A percentile compares a stretch with the other conserved stretches of the same genome.
These are phyloP conservation scores for Picea mariana DNA, from an alignment of 83 land plant species.

Conservation along the genomic window DNA sequence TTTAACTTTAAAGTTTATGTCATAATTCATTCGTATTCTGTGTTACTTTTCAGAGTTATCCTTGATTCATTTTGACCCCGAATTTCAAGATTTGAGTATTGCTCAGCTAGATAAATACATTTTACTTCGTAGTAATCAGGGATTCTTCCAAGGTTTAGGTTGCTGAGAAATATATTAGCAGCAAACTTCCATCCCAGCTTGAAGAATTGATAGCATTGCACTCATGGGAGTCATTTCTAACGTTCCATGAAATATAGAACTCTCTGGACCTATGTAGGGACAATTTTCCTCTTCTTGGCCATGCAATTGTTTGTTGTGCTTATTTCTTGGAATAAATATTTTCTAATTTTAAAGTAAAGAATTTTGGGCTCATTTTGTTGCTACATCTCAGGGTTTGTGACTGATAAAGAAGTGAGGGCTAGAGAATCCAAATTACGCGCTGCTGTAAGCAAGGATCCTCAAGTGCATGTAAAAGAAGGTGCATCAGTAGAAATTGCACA, in stretches of 20 bases:
- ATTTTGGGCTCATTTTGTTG: not conserved
- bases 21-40: not conserved
- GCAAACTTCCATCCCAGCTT: not conserved
- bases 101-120: not conserved
- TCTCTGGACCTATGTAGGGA: no score
- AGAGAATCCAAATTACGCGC: constrained; percentile 60
- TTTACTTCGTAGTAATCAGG: not conserved
- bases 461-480: constrained; percentile 52
- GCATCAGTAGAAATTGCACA: constrained; percentile 82
- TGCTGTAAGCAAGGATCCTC: constrained; percentile 51
- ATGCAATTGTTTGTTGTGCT: not conserved
- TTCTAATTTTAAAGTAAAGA: not conserved
- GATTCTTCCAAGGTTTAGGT: not conserved
- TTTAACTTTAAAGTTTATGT: not conserved
- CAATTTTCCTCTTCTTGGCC: not conserved
- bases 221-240: not conserved
- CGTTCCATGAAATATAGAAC: no score
- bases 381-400: constrained; percentile 64
- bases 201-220: not conserved
- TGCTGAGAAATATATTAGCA: not conserved
- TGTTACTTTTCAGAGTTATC: not conserved
- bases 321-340: not conserved
- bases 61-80: not conserved
- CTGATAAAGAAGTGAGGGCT: constrained; percentile 65
- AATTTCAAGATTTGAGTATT: not conserved